phyloP scores from a whole-genome alignment of 345 rosid genomes.

The Viola odorata region DNA sequence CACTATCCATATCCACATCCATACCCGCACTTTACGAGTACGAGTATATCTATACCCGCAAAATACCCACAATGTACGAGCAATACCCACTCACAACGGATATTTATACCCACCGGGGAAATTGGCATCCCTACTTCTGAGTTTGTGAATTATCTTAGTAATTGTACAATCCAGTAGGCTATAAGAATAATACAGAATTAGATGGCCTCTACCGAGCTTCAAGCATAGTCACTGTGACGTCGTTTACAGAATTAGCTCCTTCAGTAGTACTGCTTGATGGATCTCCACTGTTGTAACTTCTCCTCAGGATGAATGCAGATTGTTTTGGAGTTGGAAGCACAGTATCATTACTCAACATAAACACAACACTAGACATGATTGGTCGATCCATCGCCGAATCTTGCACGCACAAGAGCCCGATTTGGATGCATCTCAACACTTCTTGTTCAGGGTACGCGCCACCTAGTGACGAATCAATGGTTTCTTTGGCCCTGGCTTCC shows the following conservation, averaged over 20 bases:
- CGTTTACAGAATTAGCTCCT: constrained; percentile 13
- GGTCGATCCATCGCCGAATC: constrained; percentile 46
- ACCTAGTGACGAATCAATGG: constrained; percentile 32
- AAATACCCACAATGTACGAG: no score
- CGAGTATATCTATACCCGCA: no score
- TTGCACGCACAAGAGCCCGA: constrained; percentile 64
- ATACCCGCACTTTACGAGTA: no score
- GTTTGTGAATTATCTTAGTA: no score
- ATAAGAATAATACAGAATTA: no score
- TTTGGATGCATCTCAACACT: constrained; percentile 43
- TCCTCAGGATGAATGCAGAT: constrained; percentile 39
- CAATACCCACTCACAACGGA: no score
- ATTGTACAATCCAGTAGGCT: no score
- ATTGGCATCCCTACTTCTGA: no score
- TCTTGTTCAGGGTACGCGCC: constrained; percentile 24
- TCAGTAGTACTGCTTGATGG: constrained; percentile 2
- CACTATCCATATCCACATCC: no score
- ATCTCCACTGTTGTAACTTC: neutral
- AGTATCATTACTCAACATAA: constrained; percentile 41
- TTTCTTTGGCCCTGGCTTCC: constrained; percentile 20
- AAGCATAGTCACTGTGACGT: constrained; percentile 12
- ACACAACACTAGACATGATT: constrained; percentile 42
- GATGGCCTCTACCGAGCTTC: constrained; percentile 10
- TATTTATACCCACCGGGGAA: no score
- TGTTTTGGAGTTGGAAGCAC: constrained; percentile 38